Percentiles rank a stretch among this genome's conserved stretches.
Evolutionary conservation across 495 filamentous ascomycete genomes (phyloP).

Genomic region (Trichodelitschia bisporula): DNA sequence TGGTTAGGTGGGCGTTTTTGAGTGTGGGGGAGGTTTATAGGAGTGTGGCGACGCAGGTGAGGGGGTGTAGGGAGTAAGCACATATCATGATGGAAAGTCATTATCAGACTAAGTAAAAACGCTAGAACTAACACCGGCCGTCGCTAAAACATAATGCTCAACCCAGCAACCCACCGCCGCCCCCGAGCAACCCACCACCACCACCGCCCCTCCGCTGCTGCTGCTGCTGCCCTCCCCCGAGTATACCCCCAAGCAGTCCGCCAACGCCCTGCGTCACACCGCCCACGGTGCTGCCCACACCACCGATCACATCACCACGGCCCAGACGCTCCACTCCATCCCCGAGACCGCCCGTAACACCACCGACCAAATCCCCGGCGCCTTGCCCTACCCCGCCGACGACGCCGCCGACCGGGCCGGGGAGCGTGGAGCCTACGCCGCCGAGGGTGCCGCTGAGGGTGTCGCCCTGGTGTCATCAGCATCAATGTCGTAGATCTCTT

Average conservation of each 20-base stretch:
- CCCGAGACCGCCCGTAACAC: not conserved
- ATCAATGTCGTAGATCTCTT: not conserved
- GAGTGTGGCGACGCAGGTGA: no score
- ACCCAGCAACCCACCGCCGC: no score
- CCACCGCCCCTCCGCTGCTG: no score
- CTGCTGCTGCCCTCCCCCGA: no score
- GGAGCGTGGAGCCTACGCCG: not conserved
- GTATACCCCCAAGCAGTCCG: not conserved
- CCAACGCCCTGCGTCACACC: not conserved
- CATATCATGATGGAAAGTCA: no score
- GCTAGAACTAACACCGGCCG: no score
- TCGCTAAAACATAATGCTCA: no score
- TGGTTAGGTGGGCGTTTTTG: constrained; percentile 43
- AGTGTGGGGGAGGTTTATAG: constrained; percentile 82
- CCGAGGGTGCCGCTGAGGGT: not conserved
- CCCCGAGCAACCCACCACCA: no score
- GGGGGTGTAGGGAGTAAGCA: no score
- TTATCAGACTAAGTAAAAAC: no score
- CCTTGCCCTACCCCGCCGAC: not conserved
- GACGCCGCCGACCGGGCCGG: not conserved
- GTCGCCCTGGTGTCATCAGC: not conserved
- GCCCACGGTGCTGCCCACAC: not conserved
- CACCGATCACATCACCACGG: not conserved
- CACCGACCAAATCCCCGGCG: not conserved
- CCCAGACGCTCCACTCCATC: not conserved